A percentile compares a stretch with the other conserved stretches of the same genome.
Evolutionary conservation across 768 basidiomycete genomes (phyloP).

Genomic region (Chalciporus sphaerocephalus): DNA sequence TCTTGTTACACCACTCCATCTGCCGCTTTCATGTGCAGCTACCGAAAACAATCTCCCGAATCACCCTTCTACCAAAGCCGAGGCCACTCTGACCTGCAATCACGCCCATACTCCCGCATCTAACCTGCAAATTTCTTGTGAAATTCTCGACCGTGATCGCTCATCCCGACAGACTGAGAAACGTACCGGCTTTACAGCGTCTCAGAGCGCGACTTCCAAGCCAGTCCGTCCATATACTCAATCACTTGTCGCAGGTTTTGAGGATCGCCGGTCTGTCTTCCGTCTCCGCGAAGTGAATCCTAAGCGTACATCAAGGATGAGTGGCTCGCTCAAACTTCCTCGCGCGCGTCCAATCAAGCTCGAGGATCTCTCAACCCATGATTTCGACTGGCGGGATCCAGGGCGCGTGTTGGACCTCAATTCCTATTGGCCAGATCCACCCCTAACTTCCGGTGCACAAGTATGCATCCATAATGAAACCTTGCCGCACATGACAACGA

Average conservation of each 20-base stretch:
- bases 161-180: background rate
- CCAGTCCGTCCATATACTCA: background rate
- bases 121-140: background rate
- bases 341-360: slow-evolving; percentile 16
- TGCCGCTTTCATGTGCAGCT: background rate
- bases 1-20: background rate
- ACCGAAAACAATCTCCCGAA: background rate
- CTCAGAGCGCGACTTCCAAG: background rate
- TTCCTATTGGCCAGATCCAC: slow-evolving; percentile 8
- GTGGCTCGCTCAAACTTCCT: background rate
- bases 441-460: slow-evolving; percentile 1
- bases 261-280: too few relatives aligned
- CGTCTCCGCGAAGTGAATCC: background rate
- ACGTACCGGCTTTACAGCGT: background rate
- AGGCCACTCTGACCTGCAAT: background rate
- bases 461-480: slow-evolving; percentile 4
- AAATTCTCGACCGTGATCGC: background rate
- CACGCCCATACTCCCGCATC: background rate
- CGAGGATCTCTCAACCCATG: slow-evolving; percentile 22
- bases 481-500: slow-evolving; percentile 14
- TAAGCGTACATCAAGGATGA: slow-evolving; percentile 1
- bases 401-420: slow-evolving; percentile 11
- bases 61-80: background rate
- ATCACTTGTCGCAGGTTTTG: background rate
- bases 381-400: slow-evolving; percentile 25